Evolutionary conservation across 345 rosid species (phyloP).

Genomic region (Pugionium cornutum): DNA sequence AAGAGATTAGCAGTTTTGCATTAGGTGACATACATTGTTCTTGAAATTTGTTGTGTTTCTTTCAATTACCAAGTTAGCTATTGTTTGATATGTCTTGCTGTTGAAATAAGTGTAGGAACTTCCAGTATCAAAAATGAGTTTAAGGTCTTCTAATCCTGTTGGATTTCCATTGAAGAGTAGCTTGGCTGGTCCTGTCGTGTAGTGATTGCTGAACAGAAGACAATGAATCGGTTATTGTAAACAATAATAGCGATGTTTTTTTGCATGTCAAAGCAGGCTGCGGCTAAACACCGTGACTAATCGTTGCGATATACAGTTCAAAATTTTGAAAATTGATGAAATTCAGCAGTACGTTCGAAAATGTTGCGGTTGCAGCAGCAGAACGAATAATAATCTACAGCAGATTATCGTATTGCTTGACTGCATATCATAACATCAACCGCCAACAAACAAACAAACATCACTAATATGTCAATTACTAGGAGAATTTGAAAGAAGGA

Average conservation of each 20-base stretch:
- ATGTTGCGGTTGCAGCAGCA: too few relatives aligned
- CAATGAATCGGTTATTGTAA: neutral
- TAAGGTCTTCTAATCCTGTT: constrained; percentile 54
- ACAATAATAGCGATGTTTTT: neutral
- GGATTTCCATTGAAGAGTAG: constrained; percentile 53
- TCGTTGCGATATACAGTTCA: too few relatives aligned
- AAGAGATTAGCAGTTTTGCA: neutral
- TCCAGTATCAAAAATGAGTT: constrained; percentile 73
- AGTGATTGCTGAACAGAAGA: constrained; percentile 54
- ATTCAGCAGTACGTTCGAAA: too few relatives aligned
- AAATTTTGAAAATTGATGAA: too few relatives aligned
- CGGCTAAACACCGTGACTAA: too few relatives aligned
- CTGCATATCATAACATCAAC: too few relatives aligned
- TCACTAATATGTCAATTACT: too few relatives aligned
- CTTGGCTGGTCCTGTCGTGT: constrained; percentile 66
- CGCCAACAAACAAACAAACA: too few relatives aligned
- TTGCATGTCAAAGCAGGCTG: too few relatives aligned
- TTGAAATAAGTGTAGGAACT: constrained; percentile 80
- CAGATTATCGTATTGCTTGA: too few relatives aligned
- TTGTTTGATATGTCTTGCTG: constrained; percentile 48
- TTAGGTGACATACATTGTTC: constrained; percentile 1
- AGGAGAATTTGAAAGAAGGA: neutral
- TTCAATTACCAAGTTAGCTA: constrained; percentile 53
- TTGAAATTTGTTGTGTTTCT: neutral
- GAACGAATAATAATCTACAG: too few relatives aligned